Evolutionary conservation across 805 yeast species (phyloP), one percentile per base, ranked within the genome.

Genomic region (Kazachstania taianensis): DNA sequence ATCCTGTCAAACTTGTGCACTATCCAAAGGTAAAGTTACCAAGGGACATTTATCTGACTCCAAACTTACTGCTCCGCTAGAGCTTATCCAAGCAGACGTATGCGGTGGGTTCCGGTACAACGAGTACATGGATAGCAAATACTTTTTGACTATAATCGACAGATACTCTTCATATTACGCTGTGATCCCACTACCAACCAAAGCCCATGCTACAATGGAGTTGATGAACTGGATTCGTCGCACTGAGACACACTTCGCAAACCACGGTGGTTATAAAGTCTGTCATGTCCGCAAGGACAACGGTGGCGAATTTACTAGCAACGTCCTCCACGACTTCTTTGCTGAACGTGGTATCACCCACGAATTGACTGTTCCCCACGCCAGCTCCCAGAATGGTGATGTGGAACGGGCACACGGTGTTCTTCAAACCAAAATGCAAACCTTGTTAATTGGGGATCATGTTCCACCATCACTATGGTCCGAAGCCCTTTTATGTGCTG

Each of bases 381-480:
- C 5, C 5, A 30, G 36, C 25, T 37, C 12, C 14, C 41, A n/a
- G n/a, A n/a, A n/a, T n/a, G n/a, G n/a, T n/a, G n/a, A n/a, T n/a
- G n/a, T n/a, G n/a, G n/a, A n/a, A 37, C 22, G 47, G 4, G 37
- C 44, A 12, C 40, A 38, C 20, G 28, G 41, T n/a, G 32, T 45
- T 12, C 16, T 45, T 20, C 17, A 31, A 19, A 39, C 33, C 13
- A 30, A 23, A 18, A 17, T 37, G 7, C 14, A 36, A 10, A 14
- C 40, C 7, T 23, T 40, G 18, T 16, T 44, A 10, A n/a, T 25
- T 17, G 40, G 34, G 1, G 37, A 46, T 18, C 13, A 35, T 1
- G 36, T 46, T 15, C 48, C 45, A 2, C 34, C 37, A 1, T 30
- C 23, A 8, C 26, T 41, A 13, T 46, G 51, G 50, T 20, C 45